These are phyloP conservation scores for Ascochyta rabiei DNA, from an alignment of 2,329 filamentous ascomycete genomes.

Conservation along the genomic window DNA sequence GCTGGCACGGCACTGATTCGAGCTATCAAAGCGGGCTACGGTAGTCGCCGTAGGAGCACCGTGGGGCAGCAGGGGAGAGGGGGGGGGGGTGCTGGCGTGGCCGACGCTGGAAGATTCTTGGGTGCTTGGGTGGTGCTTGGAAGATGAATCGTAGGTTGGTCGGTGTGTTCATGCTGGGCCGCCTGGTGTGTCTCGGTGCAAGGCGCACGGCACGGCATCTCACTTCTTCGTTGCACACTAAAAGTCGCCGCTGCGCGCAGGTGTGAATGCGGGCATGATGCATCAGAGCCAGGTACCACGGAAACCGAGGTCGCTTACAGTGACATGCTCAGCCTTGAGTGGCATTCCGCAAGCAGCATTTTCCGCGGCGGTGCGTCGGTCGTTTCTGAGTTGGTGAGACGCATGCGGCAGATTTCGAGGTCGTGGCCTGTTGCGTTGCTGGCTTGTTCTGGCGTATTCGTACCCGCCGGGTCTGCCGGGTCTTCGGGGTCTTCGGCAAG, in stretches of 20 bases:
- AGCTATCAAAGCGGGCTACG: slow-evolving; percentile 7
- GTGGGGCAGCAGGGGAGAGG: neutral
- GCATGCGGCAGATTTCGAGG: slow-evolving; percentile 13
- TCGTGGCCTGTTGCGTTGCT: neutral
- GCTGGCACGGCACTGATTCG: neutral
- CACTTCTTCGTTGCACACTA: neutral
- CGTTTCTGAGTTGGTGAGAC: slow-evolving; percentile 9
- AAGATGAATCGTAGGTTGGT: neutral
- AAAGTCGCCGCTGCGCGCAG: slow-evolving; percentile 4
- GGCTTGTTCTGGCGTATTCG: neutral
- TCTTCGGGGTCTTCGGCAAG: slow-evolving; percentile 10
- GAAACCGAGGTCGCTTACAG: slow-evolving; percentile 6
- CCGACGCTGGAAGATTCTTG: slow-evolving; percentile 4
- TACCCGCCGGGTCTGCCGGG: slow-evolving; percentile 1
- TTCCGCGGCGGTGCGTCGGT: slow-evolving; percentile 8
- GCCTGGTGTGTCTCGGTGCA: slow-evolving; percentile 5
- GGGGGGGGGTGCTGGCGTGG: neutral
- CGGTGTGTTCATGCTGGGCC: neutral
- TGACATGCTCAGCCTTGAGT: slow-evolving; percentile 4
- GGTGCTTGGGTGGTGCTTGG: neutral
- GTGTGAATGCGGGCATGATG: neutral
- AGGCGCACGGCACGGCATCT: slow-evolving; percentile 10
- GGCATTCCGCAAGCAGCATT: slow-evolving; percentile 11
- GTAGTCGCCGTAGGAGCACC: slow-evolving; percentile 12
- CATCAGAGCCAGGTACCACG: slow-evolving; percentile 9